Evolutionary conservation across 1,284 basidiomycete species (phyloP), one percentile per base, ranked within the genome.

Genomic region (Irpex sp.): DNA sequence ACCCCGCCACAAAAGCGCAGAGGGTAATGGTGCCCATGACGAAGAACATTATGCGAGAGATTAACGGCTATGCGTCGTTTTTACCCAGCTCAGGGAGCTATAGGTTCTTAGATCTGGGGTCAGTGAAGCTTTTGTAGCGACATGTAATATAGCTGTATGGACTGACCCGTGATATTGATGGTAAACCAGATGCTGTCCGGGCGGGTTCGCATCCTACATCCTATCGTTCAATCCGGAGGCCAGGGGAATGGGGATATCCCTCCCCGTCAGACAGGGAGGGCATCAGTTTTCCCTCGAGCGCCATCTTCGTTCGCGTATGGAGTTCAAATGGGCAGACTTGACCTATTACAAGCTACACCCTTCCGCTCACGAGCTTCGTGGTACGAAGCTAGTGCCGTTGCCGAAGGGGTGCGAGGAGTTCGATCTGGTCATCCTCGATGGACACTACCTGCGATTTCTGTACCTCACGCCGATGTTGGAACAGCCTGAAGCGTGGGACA

Each of bases 121-220:
- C 21, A 26, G 21, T 26, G 21, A 26, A 26, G 21, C 21, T 26
- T 26, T 26, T 26, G 21, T 26, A 26, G 21, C 21, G 21, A 26
- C 21, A 3, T 2, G 3, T 26, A 26, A 26, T 26, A 26, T 26
- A 26, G 21, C 21, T 26, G 21, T 26, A 26, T 26, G 21, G 21
- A 26, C 21, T 26, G 21, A 26, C 21, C 21, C 3, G 21, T 26
- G 21, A 26, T 26, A 26, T 26, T 3, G 21, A 26, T 26, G 21
- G 21, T 26, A 3, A 26, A 26, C n/a, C 7, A 9, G 75, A 37
- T 77, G 75, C 58, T 73, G 74, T 21, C 75, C 74, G 0, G 75
- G 76, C 17, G 74, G 76, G 0, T 77, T 77, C 60, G 71, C 73
- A 9, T 72, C 71, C 1, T 75, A 75, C 62, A 68, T 76, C 58